Percentiles rank a stretch among this genome's conserved stretches.
These are phyloP conservation scores for Uronychia binucleata DNA, from an alignment of 73 alveolate genomes.

Conservation along the genomic window DNA sequence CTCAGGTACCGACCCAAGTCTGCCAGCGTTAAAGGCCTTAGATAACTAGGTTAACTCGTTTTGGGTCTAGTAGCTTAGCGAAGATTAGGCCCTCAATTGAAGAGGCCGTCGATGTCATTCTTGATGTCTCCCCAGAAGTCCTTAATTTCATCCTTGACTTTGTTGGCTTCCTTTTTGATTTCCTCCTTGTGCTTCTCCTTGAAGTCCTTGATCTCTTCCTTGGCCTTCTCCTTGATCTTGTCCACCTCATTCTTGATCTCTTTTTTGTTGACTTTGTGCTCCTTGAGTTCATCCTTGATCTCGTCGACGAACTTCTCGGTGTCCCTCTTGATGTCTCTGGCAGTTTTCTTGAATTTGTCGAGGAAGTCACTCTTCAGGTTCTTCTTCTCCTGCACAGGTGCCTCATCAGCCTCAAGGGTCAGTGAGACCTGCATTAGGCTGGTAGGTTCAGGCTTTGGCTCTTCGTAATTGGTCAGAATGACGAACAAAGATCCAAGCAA, in stretches of 20 bases:
- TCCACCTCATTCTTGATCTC: not conserved
- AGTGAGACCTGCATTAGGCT: too few relatives aligned
- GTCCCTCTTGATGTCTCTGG: too few relatives aligned
- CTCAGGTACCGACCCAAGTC: not conserved
- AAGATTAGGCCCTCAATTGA: not conserved
- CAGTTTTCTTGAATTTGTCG: too few relatives aligned
- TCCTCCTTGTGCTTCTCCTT: not conserved
- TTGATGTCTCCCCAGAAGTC: not conserved
- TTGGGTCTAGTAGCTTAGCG: not conserved
- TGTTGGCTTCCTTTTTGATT: not conserved
- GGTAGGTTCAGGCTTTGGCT: too few relatives aligned
- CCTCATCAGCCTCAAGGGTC: too few relatives aligned
- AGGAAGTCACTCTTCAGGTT: too few relatives aligned
- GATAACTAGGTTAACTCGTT: not conserved
- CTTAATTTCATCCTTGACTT: not conserved
- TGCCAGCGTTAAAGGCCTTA: not conserved
- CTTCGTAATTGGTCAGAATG: too few relatives aligned
- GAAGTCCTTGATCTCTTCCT: not conserved
- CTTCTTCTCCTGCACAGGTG: too few relatives aligned
- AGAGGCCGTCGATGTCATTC: not conserved
- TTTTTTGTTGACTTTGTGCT: too few relatives aligned
- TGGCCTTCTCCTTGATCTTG: not conserved
- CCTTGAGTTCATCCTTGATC: too few relatives aligned
- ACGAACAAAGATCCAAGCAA: too few relatives aligned
- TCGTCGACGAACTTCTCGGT: too few relatives aligned